These are phyloP conservation scores for Ophiocordyceps camponoti-saundersi DNA, from an alignment of 2,329 filamentous ascomycete species.

Conservation along the genomic window DNA sequence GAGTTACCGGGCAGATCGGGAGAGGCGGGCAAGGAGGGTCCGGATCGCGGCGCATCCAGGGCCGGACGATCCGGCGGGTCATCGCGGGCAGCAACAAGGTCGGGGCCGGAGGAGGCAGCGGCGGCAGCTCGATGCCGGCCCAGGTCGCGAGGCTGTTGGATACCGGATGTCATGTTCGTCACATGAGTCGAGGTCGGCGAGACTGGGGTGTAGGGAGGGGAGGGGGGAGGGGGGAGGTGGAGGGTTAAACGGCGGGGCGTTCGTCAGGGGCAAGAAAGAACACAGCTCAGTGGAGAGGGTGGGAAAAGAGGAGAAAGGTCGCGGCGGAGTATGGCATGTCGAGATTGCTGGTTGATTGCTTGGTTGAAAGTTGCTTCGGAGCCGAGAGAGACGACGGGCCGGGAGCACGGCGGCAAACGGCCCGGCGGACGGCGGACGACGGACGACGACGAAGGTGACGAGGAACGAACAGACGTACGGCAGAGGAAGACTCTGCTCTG, in stretches of 20 bases:
- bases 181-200: slow-evolving; percentile 3
- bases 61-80: slow-evolving; percentile 1
- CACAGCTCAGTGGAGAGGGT: background rate
- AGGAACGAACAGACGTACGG: background rate
- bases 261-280: background rate
- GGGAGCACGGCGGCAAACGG: background rate
- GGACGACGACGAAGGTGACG: background rate
- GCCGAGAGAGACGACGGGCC: background rate
- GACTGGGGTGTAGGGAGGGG: background rate
- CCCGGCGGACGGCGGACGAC: background rate
- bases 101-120: slow-evolving; percentile 2
- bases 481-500: background rate
- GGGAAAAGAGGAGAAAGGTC: background rate
- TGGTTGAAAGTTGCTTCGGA: no score
- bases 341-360: background rate
- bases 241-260: background rate
- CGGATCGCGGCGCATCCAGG: background rate
- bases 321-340: background rate
- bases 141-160: slow-evolving; percentile 12
- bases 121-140: slow-evolving; percentile 11
- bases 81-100: slow-evolving; percentile 8
- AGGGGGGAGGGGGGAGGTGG: background rate
- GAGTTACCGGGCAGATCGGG: background rate
- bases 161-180: slow-evolving; percentile 14
- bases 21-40: background rate